Evolutionary conservation across 2,329 filamentous ascomycete species (phyloP).

Genomic region (Drechslerella dactyloides): DNA sequence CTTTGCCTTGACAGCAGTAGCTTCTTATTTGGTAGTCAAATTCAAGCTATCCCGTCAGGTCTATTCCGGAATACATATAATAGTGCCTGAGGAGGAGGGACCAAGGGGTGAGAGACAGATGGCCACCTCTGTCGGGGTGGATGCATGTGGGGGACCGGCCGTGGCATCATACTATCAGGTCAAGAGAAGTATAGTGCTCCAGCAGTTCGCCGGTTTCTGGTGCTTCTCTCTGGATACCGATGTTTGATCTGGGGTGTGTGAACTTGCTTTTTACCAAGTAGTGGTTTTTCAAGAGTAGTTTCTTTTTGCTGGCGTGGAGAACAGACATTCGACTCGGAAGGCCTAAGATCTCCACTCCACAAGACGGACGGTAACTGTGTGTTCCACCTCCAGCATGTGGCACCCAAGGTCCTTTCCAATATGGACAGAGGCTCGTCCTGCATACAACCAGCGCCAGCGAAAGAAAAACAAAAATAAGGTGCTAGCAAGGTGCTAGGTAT

Average conservation of each 20-base stretch:
- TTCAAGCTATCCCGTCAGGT: constrained; percentile 48
- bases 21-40: constrained; percentile 50
- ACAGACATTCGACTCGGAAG: constrained; percentile 47
- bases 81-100: constrained; percentile 37
- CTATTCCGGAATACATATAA: constrained; percentile 47
- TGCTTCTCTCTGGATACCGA: constrained; percentile 41
- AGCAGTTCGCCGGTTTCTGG: constrained; percentile 32
- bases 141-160: constrained; percentile 51
- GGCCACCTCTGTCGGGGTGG: constrained; percentile 45
- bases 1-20: constrained; percentile 45
- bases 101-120: constrained; percentile 46
- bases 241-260: constrained; percentile 49
- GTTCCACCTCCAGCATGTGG: constrained; percentile 48
- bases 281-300: too few relatives aligned
- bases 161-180: constrained; percentile 51
- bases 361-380: constrained; percentile 40
- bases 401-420: constrained; percentile 47
- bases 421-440: constrained; percentile 48
- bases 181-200: constrained; percentile 48
- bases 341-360: constrained; percentile 50
- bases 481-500: constrained; percentile 8
- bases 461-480: constrained; percentile 3
- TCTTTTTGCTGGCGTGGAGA: constrained; percentile 27
- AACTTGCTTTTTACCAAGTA: constrained; percentile 50
- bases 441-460: constrained; percentile 37